phyloP scores from a whole-genome alignment of 1,139 yeast species.

The Taphrina betulina region DNA sequence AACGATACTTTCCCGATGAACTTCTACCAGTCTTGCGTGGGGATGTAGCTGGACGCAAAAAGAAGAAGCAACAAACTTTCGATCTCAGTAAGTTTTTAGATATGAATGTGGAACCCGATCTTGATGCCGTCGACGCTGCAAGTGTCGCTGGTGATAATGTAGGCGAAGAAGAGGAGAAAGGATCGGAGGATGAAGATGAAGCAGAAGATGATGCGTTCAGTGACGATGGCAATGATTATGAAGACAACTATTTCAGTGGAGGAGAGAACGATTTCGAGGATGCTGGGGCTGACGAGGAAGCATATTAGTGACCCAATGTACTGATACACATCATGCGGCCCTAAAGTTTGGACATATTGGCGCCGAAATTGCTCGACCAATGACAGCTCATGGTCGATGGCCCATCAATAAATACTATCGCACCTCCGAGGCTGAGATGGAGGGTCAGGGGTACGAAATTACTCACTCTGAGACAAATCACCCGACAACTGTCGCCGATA shows the following conservation, averaged over 20 bases:
- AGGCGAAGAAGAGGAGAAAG: constrained; percentile 6
- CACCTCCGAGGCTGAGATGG: too few species aligned
- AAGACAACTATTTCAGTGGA: constrained; percentile 25
- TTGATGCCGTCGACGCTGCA: constrained; percentile 9
- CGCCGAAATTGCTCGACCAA: too few species aligned
- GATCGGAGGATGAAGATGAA: constrained; percentile 22
- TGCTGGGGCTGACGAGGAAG: constrained; percentile 25
- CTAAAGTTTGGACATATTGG: too few species aligned
- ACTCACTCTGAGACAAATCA: too few species aligned
- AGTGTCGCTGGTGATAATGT: constrained; percentile 15
- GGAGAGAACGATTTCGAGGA: constrained; percentile 30
- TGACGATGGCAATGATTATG: constrained; percentile 31
- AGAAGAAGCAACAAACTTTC: constrained; percentile 25
- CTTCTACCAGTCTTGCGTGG: constrained; percentile 16
- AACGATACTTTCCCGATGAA: constrained; percentile 23
- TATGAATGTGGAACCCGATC: constrained; percentile 25
- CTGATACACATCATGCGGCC: too few species aligned
- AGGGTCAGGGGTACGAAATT: too few species aligned
- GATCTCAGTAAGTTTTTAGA: constrained; percentile 20
- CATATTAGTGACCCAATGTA: constrained; percentile 4
- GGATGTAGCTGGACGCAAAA: constrained; percentile 20
- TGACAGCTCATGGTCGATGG: too few species aligned
- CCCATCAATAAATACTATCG: too few species aligned
- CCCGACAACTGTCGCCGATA: too few species aligned
- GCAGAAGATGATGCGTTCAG: constrained; percentile 29